Base-by-base conservation (phyloP, 257 asterid species). In the Echites panduratus region DNA sequence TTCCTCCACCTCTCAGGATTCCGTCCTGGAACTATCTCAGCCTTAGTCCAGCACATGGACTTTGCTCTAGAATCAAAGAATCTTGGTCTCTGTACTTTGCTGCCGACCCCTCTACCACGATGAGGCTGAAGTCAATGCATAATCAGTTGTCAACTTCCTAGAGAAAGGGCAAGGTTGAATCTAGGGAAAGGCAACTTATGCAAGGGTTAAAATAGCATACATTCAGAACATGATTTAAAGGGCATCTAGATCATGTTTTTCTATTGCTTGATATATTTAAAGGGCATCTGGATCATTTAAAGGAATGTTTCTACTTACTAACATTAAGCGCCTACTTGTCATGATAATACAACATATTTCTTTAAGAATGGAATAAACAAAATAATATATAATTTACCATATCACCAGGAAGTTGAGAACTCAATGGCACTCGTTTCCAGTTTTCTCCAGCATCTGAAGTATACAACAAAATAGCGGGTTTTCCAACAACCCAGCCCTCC, bases 401-500 rank as follows among this genome's bases (percentile, higher is more conserved):
- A 81, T 90, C 98, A 57, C 97, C 98, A 68, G 98, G 98, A 80
- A 93, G 98, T 79, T 90, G 97, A 74, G 96, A 75, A 79, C 93
- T 93, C 80, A 93, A 81, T 19, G 98, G 96, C 80, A 90, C 83
- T 45, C 97, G 88, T 73, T 87, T 75, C 97, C 97, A 93, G 47
- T 72, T 90, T 41, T 90, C 88, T 70, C 98, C 98, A 63, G 96
- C 84, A 85, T 90, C 97, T 0, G 93, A 83, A 75, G 98, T 95
- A 83, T 91, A 83, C 84, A 95, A 72, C 74, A 92, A 72, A 75
- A 95, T 90, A 67, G 97, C 86, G 24, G 99, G 99, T 79, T 95
- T 92, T 78, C 98, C 99, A 54, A 95, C 80, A 79, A 95, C 90
- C 98, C 99, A 95, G 27, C 99, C 99, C 83, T 95, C 97, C 72